Conservation (phyloP, 768 basidiomycete species). For the Cyclocybe aegerita region DNA sequence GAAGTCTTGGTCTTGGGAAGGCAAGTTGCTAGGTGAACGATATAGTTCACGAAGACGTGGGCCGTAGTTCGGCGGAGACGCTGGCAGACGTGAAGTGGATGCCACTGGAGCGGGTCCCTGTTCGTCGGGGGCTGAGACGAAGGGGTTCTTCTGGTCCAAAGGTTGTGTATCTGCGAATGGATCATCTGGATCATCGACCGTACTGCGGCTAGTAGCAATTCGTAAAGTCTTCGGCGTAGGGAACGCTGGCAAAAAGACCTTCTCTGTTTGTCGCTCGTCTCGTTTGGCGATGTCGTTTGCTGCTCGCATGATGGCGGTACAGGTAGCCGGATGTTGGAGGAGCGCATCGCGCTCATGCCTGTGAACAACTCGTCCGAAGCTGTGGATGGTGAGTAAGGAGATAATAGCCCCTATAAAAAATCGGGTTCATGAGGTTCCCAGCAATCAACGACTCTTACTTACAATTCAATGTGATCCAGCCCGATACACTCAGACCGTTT, state of each 20-base stretch:
- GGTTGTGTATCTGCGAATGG: slow-evolving; percentile 33
- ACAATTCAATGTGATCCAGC: slow-evolving; percentile 61
- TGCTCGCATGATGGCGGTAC: slow-evolving; percentile 34
- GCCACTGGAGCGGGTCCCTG: slow-evolving; percentile 3
- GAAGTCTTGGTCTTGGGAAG: slow-evolving; percentile 18
- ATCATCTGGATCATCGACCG: slow-evolving; percentile 17
- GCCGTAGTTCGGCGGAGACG: too few species aligned
- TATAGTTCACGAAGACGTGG: background rate
- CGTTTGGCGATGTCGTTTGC: slow-evolving; percentile 17
- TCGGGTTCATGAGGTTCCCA: background rate
- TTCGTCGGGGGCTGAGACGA: slow-evolving; percentile 9
- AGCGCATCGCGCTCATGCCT: slow-evolving; percentile 61
- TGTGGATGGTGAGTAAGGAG: slow-evolving; percentile 56
- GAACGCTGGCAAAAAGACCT: slow-evolving; percentile 4
- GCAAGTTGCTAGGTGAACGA: slow-evolving; percentile 3
- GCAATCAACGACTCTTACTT: slow-evolving; percentile 17
- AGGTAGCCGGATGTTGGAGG: slow-evolving; percentile 45
- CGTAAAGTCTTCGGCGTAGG: slow-evolving; percentile 11
- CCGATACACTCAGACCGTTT: slow-evolving; percentile 41
- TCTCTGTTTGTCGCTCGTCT: slow-evolving; percentile 6
- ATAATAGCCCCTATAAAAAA: slow-evolving; percentile 48
- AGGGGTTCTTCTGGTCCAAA: slow-evolving; percentile 13
- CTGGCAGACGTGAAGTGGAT: slow-evolving; percentile 1
- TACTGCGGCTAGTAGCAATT: slow-evolving; percentile 6
- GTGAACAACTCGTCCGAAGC: slow-evolving; percentile 56